Percentiles rank a stretch among this genome's conserved stretches.
phyloP scores from a whole-genome alignment of 768 basidiomycete species.

The Tremella mesenterica region DNA sequence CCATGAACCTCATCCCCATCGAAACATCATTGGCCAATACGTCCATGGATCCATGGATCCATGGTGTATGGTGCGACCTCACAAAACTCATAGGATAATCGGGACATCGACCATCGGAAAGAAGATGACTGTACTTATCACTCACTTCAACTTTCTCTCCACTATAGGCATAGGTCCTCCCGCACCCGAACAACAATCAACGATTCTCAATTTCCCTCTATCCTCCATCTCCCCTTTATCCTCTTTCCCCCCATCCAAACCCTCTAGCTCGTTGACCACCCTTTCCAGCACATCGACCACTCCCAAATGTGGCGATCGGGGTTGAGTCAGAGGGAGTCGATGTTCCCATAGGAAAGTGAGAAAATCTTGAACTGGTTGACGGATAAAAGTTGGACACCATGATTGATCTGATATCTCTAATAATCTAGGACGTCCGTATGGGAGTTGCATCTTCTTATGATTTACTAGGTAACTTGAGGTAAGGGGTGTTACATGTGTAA shows the following conservation, averaged over 20 bases:
- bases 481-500: too few species aligned
- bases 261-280: conserved; percentile 19
- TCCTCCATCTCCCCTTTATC: neutral
- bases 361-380: conserved; percentile 27
- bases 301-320: conserved; percentile 20
- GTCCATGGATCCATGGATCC: too few species aligned
- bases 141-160: conserved; percentile 39
- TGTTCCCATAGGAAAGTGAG: conserved; percentile 34
- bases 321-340: conserved; percentile 24
- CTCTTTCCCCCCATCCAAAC: conserved; percentile 5
- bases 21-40: too few species aligned
- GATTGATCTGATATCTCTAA: conserved; percentile 37
- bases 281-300: conserved; percentile 24
- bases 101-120: too few species aligned
- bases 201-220: conserved; percentile 13
- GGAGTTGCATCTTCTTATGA: conserved; percentile 16
- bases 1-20: too few species aligned
- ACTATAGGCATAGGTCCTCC: conserved; percentile 36
- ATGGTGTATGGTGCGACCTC: too few species aligned
- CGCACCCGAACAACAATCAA: conserved; percentile 40
- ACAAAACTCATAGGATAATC: too few species aligned
- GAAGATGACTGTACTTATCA: neutral
- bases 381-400: conserved; percentile 29
- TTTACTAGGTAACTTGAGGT: too few species aligned
- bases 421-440: conserved; percentile 25